phyloP scores from a whole-genome alignment of 2,329 filamentous ascomycete genomes.

The Arthrobotrys pseudoclavata region DNA sequence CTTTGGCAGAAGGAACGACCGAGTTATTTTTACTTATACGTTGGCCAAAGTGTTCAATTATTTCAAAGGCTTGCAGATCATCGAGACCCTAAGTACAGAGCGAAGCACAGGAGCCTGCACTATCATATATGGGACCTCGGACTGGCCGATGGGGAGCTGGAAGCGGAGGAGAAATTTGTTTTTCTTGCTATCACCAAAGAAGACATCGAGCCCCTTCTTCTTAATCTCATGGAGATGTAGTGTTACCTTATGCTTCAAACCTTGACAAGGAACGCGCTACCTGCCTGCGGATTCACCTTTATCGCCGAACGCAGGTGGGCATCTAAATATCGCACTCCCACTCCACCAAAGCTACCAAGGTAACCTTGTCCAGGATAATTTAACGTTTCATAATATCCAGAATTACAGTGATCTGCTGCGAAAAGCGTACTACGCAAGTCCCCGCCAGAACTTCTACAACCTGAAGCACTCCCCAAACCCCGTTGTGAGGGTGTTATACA shows the following conservation, averaged over 20 bases:
- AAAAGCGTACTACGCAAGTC: slow-evolving; percentile 12
- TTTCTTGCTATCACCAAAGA: slow-evolving; percentile 18
- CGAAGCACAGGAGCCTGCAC: slow-evolving; percentile 11
- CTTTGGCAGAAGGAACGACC: slow-evolving; percentile 1
- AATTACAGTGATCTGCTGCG: background rate
- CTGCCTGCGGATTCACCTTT: slow-evolving; percentile 5
- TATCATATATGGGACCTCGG: slow-evolving; percentile 7
- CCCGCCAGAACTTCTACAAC: slow-evolving; percentile 5
- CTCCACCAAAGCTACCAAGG: slow-evolving; percentile 16
- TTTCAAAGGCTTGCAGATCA: slow-evolving; percentile 11
- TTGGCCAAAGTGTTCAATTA: slow-evolving; percentile 11
- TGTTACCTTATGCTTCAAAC: slow-evolving; percentile 21
- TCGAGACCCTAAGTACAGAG: slow-evolving; percentile 3
- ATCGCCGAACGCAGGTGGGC: slow-evolving; percentile 3
- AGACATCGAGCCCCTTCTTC: background rate
- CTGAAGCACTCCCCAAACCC: background rate
- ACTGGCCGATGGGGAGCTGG: slow-evolving; percentile 3
- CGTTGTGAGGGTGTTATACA: background rate
- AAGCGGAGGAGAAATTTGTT: slow-evolving; percentile 9
- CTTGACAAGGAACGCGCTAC: background rate
- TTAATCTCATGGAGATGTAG: slow-evolving; percentile 14
- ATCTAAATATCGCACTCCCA: slow-evolving; percentile 25
- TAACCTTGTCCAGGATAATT: background rate
- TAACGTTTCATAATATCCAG: background rate
- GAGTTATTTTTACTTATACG: slow-evolving; percentile 3